Percentiles rank a stretch among this genome's conserved stretches.
These are phyloP conservation scores for Setaria italica DNA, from an alignment of 202 grass and related monocot genomes.

Conservation along the genomic window DNA sequence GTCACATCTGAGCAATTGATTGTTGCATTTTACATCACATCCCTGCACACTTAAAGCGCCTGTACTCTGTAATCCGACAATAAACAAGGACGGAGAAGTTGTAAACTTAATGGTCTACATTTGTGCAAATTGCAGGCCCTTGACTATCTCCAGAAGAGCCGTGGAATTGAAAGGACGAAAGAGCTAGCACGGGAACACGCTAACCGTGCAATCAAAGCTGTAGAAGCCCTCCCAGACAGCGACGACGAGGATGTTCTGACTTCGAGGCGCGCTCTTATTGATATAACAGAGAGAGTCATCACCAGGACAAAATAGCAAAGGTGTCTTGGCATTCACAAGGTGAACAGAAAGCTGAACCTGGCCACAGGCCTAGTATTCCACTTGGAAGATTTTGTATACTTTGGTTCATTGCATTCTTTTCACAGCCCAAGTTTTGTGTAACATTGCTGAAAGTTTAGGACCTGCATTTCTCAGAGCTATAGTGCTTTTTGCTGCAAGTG, in stretches of 20 bases:
- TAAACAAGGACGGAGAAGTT: neutral
- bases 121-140: slow-evolving; percentile 62
- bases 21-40: neutral
- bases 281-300: slow-evolving; percentile 76
- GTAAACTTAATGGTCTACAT: neutral
- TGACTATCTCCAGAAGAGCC: slow-evolving; percentile 80
- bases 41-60: neutral
- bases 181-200: slow-evolving; percentile 74
- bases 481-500: slow-evolving; percentile 37
- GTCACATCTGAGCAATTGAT: slow-evolving; percentile 8
- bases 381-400: slow-evolving; percentile 49
- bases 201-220: slow-evolving; percentile 71
- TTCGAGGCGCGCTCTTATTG: slow-evolving; percentile 77
- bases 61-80: neutral
- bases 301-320: slow-evolving; percentile 70
- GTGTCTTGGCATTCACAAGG: neutral
- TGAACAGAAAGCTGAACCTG: slow-evolving; percentile 36
- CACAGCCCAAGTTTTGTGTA: slow-evolving; percentile 44
- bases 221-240: slow-evolving; percentile 83
- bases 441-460: slow-evolving; percentile 35
- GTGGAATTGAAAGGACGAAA: slow-evolving; percentile 82
- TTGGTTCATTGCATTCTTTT: slow-evolving; percentile 56
- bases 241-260: slow-evolving; percentile 82
- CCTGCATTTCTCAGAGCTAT: slow-evolving; percentile 9
- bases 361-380: slow-evolving; percentile 26